A percentile compares a stretch with the other conserved stretches of the same genome.
Evolutionary conservation across 2,329 filamentous ascomycete species (phyloP).

Genomic region (Fusarium sulawesiense): DNA sequence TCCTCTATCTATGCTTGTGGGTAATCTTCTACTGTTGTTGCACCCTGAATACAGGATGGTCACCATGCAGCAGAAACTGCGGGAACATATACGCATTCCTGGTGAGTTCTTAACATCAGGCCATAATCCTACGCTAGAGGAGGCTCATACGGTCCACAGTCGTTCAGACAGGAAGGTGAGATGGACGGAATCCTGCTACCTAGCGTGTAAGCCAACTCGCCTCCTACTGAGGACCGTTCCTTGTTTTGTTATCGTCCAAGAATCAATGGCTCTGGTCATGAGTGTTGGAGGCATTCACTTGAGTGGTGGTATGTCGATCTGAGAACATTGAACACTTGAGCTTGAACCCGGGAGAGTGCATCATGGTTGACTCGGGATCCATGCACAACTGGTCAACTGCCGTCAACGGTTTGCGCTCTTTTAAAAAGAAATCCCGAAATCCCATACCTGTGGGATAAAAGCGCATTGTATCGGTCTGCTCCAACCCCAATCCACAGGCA

Average conservation of each 20-base stretch:
- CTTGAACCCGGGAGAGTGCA: neutral
- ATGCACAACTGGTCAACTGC: neutral
- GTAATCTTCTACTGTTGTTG: neutral
- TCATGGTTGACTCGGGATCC: neutral
- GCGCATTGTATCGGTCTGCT: constrained; percentile 10
- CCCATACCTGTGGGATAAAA: neutral
- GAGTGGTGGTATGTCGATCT: neutral
- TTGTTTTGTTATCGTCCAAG: constrained; percentile 8
- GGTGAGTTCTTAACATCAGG: constrained; percentile 8
- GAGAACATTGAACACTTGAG: neutral
- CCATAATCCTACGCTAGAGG: constrained; percentile 29
- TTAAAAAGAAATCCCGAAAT: neutral
- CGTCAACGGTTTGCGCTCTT: neutral
- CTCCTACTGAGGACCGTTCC: neutral
- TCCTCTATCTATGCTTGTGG: neutral
- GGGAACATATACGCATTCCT: constrained; percentile 10
- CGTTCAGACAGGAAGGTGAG: constrained; percentile 9
- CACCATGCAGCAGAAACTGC: constrained; percentile 2
- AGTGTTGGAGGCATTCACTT: neutral
- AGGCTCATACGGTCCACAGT: constrained; percentile 14
- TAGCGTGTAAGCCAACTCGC: constrained; percentile 1
- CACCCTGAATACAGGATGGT: neutral
- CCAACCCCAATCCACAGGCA: constrained; percentile 27
- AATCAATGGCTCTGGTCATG: constrained; percentile 1
- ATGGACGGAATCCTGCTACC: neutral